phyloP scores from a whole-genome alignment of 1,284 basidiomycete genomes.

The Cutaneotrichosporon mucoides region DNA sequence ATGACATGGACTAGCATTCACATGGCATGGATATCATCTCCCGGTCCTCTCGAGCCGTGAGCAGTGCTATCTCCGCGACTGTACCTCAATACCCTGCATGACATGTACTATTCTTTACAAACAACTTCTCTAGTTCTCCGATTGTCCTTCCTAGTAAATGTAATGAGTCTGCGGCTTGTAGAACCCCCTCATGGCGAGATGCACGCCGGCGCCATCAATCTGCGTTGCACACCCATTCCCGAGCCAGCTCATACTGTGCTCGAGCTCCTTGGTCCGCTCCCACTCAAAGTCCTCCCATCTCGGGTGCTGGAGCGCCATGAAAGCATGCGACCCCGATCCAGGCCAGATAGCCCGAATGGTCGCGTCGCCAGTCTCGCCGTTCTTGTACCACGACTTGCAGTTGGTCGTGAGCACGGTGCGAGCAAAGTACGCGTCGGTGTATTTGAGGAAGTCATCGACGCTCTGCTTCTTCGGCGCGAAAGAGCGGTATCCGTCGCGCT shows the following conservation, averaged over 20 bases:
- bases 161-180: constrained; percentile 7
- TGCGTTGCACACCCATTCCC: constrained; percentile 6
- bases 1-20: no score
- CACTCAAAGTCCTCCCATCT: constrained; percentile 13
- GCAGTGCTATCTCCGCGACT: no score
- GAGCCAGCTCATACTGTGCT: constrained; percentile 12
- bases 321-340: constrained; percentile 3
- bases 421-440: constrained; percentile 5
- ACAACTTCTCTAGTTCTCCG: not conserved
- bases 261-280: not conserved
- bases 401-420: not conserved
- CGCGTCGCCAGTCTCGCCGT: constrained; percentile 6
- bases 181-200: constrained; percentile 9
- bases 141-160: not conserved
- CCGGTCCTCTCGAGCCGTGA: no score
- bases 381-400: constrained; percentile 9
- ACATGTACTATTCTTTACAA: not conserved
- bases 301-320: constrained; percentile 9
- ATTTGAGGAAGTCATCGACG: constrained; percentile 7
- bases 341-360: constrained; percentile 9
- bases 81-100: not conserved
- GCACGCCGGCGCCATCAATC: constrained; percentile 6
- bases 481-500: constrained; percentile 8
- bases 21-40: no score
- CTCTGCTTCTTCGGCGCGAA: constrained; percentile 4